Evolutionary conservation across 768 basidiomycete species (phyloP), one percentile per base, ranked within the genome.

Genomic region (Lactarius indigo): DNA sequence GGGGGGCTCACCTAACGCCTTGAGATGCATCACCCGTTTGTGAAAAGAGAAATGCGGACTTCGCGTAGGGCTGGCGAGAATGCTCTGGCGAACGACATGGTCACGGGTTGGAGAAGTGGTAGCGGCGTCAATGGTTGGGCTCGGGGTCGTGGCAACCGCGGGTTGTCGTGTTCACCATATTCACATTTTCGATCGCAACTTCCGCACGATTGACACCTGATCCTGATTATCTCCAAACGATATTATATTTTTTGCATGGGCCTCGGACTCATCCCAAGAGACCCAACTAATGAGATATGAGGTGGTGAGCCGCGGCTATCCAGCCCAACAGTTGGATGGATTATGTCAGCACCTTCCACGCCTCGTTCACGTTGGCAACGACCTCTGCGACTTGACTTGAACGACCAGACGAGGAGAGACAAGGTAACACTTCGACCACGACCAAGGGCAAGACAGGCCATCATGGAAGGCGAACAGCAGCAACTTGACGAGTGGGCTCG

Each of bases 31-130:
- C 75, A 15, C 88, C 85, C 0, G 86, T 83, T 76, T 94, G 93
- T 65, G 89, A 94, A 78, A 86, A 88, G 56, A 94, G 82, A 69
- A 69, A 94, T 80, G 61, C 92, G 86, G 62, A 94, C 81, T 77
- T 94, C 92, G 69, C 91, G 84, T 61, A 94, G 78, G 52, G 91
- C 85, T 58, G 92, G 91, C 3, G 90, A 86, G 71, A 94, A 79
- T 28, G 85, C 87, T 76, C 85, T 90, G 66, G 90, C 78, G 78
- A 93, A 85, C 69, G 87, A 76, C 73, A 71, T 71, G 62, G 54
- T 63, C 26, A 57, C 31, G 5, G 50, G 50, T 52, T 52, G 23
- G 50, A n/a, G 37, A 57, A 33, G 52, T 61, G 17, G 55, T 4
- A 41, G 26, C 20, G 37, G 42, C 28, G 57, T 39, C 57, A 58